These are phyloP conservation scores for Vigna radiata DNA, from an alignment of 306 rosid genomes.

Conservation along the genomic window DNA sequence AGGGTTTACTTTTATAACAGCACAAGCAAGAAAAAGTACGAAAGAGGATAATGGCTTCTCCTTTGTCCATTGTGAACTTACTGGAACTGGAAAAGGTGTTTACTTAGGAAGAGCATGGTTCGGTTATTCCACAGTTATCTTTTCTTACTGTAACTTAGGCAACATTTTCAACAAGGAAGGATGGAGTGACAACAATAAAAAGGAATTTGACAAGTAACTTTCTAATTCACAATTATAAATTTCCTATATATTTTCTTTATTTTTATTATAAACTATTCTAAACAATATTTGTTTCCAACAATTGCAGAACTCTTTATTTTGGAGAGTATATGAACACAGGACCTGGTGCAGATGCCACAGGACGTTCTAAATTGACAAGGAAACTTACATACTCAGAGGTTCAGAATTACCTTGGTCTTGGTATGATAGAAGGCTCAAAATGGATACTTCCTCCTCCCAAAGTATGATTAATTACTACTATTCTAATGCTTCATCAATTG, in stretches of 20 bases:
- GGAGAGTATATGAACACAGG: slow-evolving; percentile 57
- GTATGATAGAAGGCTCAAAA: slow-evolving; percentile 50
- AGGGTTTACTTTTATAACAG: slow-evolving; percentile 52
- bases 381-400: slow-evolving; percentile 34
- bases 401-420: slow-evolving; percentile 51
- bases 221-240: too few relatives aligned
- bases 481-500: too few relatives aligned
- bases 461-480: neutral
- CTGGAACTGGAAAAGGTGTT: slow-evolving; percentile 32
- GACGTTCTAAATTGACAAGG: neutral
- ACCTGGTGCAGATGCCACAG: slow-evolving; percentile 22
- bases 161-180: slow-evolving; percentile 42
- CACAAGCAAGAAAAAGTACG: slow-evolving; percentile 53
- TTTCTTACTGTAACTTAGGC: slow-evolving; percentile 50
- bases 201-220: slow-evolving; percentile 33
- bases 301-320: slow-evolving; percentile 42
- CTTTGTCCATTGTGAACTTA: slow-evolving; percentile 62
- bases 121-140: slow-evolving; percentile 17
- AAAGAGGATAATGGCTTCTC: slow-evolving; percentile 44
- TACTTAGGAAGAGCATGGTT: neutral
- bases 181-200: slow-evolving; percentile 50
- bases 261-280: too few relatives aligned
- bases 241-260: neutral
- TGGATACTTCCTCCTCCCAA: slow-evolving; percentile 69
- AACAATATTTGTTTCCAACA: too few relatives aligned